Base-by-base conservation (phyloP, 176 grass and related monocot species). In the Aegilops umbellulata region DNA sequence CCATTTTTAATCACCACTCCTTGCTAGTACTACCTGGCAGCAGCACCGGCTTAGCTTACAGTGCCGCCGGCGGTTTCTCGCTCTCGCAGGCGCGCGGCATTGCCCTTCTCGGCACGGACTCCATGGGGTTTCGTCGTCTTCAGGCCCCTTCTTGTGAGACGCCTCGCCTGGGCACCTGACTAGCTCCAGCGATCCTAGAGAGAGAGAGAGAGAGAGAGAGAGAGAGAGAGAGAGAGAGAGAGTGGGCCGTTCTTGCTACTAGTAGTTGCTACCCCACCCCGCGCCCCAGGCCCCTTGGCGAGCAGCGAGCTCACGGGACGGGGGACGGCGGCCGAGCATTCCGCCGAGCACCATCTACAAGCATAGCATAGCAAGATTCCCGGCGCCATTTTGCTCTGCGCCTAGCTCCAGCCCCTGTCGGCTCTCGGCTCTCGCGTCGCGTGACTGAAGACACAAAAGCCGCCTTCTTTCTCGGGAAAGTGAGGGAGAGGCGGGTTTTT, bases 401-500 rank as follows among this genome's bases (percentile, higher is more conserved):
- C 46, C 53, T 82, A 82, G 83, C 69, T 80, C 60, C 68, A 76
- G 79, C 79, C 71, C 39, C 39, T 79, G 69, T 69, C 36, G 77
- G 69, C 80, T 81, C 49, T 89, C 70, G 26, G 39, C 65, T 31
- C 66, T 63, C 69, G 81, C 64, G 85, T 87, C 76, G 82, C 82
- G 82, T 88, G 78, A 85, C 29, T 88, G 73, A 85, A 36, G 30
- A 31, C 85, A 57, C 86, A 91, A 88, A 91, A 88, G 90, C 82
- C 77, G 76, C 69, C 69, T 91, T 64, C 82, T 91, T 91, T 91
- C 86, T 85, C 84, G 90, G 86, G 85, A 91, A 91, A 91, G 76
- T 6, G 49, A 19, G 58, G 7, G 3, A 8, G 55, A 0, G 47
- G 61, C 60, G 81, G 39, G 70, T 31, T 57, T 65, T 31, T 49